phyloP scores from a whole-genome alignment of 805 yeast genomes.

The Ascoidea tarda region DNA sequence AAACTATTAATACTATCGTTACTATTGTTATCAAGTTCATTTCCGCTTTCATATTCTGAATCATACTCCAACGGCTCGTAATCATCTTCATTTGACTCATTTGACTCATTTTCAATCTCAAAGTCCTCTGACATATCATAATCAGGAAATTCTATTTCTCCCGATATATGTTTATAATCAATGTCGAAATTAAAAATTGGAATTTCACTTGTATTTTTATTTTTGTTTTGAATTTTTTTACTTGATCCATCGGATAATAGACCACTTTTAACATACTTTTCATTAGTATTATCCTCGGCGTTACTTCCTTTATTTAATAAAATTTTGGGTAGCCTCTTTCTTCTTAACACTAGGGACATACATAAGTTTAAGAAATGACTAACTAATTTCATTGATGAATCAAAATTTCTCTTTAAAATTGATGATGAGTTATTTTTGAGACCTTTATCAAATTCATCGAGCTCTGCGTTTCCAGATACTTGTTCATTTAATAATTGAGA shows the following conservation, averaged over 20 bases:
- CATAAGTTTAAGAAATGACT: too few relatives aligned
- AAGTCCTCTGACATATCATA: slow-evolving; percentile 23
- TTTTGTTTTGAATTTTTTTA: slow-evolving; percentile 14
- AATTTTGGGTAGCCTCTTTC: neutral
- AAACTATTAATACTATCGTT: neutral
- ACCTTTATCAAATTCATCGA: neutral
- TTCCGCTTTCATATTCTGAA: slow-evolving; percentile 15
- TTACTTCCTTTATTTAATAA: slow-evolving; percentile 6
- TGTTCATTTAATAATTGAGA: slow-evolving; percentile 2
- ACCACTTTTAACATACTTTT: neutral
- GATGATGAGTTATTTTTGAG: too few relatives aligned
- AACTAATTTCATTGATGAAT: too few relatives aligned
- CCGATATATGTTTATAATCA: slow-evolving; percentile 17
- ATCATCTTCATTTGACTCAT: slow-evolving; percentile 12
- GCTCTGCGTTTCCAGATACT: neutral
- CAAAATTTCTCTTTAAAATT: neutral
- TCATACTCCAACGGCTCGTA: slow-evolving; percentile 19
- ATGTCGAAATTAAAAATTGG: slow-evolving; percentile 9
- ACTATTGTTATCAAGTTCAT: slow-evolving; percentile 12
- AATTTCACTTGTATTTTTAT: slow-evolving; percentile 14
- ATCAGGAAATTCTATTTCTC: slow-evolving; percentile 20
- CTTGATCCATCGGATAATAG: slow-evolving; percentile 7
- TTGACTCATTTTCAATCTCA: slow-evolving; percentile 11
- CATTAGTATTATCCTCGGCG: slow-evolving; percentile 4
- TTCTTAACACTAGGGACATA: neutral